Base-by-base conservation (phyloP, 148 eudicot genomes). In the Rhododendron simsii region DNA sequence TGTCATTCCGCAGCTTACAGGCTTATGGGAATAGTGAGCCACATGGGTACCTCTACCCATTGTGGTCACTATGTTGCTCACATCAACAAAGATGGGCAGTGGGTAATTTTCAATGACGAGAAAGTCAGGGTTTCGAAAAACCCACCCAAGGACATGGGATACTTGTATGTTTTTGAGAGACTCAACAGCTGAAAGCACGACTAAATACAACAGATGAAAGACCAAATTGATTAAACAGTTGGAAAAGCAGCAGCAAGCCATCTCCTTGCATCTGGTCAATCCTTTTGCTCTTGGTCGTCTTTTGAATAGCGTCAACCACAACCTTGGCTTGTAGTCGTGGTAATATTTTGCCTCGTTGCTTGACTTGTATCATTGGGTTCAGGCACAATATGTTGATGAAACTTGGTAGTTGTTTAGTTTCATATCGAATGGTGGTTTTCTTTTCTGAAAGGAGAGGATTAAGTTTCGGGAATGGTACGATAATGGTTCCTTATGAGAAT, bases 51-150 rank as follows among this genome's bases (percentile, higher is more conserved):
- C 23, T 96, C 99, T 50, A 96, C 98, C 2, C 99, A 95, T 26
- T 95, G 99, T 69, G 99, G 99, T 69, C 99, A 96, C 85, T 96
- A 96, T 88, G 99, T 96, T 69, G 99, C 99, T 74, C 99, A 96
- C 85, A 91, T 96, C 75, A 81, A 89, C 81, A 96, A 96, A 90
- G 98, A 95, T 51, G 98, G 98, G 28, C 92, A 91, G 89, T 95
- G 99, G 99, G 98, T 93, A 45, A 94, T 96, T 79, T 96, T 89
- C 92, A 96, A 96, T 28, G 99, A 96, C 48, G 93, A 91, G 30
- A 96, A 96, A 88, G 99, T 96, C 47, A 94, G 96, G 78, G 92
- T 92, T 77, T 96, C 99, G 2, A 93, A 94, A 86, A 93, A 95
- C 78, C 98, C 98, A 1, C 99, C 99, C 37, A 92, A 93, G 85